These are phyloP conservation scores for Dictyophora rubrovolvata DNA, from an alignment of 768 basidiomycete species.

Conservation along the genomic window DNA sequence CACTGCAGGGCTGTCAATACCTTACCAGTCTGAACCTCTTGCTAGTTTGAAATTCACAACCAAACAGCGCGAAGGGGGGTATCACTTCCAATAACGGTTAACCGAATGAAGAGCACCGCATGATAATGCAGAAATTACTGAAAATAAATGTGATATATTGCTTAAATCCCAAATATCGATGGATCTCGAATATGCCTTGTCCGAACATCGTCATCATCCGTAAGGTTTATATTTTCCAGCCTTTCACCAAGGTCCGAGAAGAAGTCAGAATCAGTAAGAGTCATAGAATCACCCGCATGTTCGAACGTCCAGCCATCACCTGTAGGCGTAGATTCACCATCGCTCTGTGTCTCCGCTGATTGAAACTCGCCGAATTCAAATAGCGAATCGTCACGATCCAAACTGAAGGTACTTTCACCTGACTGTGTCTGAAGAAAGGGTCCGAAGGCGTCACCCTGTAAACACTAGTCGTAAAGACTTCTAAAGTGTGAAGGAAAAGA, in stretches of 20 bases:
- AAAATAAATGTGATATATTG: neutral
- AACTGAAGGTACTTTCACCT: conserved; percentile 34
- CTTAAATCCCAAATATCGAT: neutral
- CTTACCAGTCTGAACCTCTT: conserved; percentile 41
- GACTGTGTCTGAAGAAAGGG: conserved; percentile 66
- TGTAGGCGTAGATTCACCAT: conserved; percentile 49
- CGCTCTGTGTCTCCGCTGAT: conserved; percentile 26
- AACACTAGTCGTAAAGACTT: neutral
- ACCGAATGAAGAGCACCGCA: neutral
- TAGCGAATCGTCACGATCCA: conserved; percentile 52
- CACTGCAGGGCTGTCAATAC: conserved; percentile 57
- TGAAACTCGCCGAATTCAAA: conserved; percentile 82
- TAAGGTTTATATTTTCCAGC: neutral
- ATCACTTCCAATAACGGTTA: conserved; percentile 33
- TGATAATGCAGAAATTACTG: neutral
- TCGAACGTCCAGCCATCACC: conserved; percentile 60
- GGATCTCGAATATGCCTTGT: neutral
- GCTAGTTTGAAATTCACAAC: conserved; percentile 56
- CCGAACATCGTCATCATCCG: neutral
- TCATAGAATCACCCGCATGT: neutral
- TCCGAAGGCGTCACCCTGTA: conserved; percentile 58
- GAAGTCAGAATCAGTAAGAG: neutral
- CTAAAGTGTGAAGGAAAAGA: conserved; percentile 11
- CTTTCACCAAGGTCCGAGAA: conserved; percentile 2
- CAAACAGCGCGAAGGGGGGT: conserved; percentile 59